Percentiles rank a stretch among this genome's conserved stretches.
phyloP scores from a whole-genome alignment of 75 land plant genomes.

The Cupressus sempervirens region DNA sequence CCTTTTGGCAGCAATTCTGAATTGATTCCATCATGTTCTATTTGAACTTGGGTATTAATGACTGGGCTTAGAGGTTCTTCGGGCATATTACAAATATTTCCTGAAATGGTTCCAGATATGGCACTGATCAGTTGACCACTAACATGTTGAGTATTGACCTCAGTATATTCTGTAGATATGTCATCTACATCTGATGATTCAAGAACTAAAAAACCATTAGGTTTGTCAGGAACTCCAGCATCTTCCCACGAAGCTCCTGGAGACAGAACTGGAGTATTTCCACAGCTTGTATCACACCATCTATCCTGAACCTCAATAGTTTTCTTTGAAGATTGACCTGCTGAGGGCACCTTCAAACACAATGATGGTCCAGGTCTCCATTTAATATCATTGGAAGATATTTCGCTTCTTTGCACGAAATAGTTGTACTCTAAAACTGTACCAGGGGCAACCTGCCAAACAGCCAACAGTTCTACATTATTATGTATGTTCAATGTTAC shows the following conservation, averaged over 20 bases:
- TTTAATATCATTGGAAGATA: slow-evolving; percentile 20
- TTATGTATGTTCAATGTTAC: background rate
- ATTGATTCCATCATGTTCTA: slow-evolving; percentile 2
- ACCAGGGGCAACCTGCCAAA: slow-evolving; percentile 50
- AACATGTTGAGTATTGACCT: background rate
- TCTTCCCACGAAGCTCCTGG: slow-evolving; percentile 47
- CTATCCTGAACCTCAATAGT: slow-evolving; percentile 35
- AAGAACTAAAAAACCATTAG: background rate
- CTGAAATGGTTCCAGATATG: slow-evolving; percentile 39
- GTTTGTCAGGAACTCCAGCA: background rate
- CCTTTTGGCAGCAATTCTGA: background rate
- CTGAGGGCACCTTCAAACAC: slow-evolving; percentile 35
- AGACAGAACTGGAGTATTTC: slow-evolving; percentile 12
- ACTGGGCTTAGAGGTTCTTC: background rate
- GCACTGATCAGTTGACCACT: slow-evolving; percentile 46
- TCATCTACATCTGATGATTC: slow-evolving; percentile 26
- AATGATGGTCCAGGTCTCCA: slow-evolving; percentile 59
- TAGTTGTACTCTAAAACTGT: slow-evolving; percentile 54
- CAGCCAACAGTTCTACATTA: background rate
- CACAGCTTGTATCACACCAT: slow-evolving; percentile 27
- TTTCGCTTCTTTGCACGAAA: slow-evolving; percentile 35
- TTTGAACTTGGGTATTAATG: background rate
- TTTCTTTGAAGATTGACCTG: slow-evolving; percentile 4
- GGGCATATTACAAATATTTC: slow-evolving; percentile 34
- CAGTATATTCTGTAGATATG: background rate